Percentiles rank a stretch among this genome's conserved stretches.
phyloP scores from a whole-genome alignment of 1,139 yeast genomes.

The Citeromyces hawaiiensis region DNA sequence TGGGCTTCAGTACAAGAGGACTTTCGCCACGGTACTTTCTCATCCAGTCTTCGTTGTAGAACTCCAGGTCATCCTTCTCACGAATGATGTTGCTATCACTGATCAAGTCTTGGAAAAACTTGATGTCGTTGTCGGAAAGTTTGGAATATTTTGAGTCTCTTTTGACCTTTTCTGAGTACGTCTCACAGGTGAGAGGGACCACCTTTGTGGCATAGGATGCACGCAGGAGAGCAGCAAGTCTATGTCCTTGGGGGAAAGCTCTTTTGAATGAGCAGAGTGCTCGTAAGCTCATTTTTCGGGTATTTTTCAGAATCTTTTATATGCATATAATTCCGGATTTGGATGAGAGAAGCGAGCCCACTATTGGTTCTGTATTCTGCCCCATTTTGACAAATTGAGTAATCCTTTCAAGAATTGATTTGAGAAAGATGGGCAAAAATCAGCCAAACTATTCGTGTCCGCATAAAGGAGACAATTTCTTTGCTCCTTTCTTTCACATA shows the following conservation, averaged over 20 bases:
- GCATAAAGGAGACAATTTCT: no score
- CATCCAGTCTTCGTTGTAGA: slow-evolving; percentile 93
- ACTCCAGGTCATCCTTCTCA: slow-evolving; percentile 49
- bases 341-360: no score
- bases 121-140: slow-evolving; percentile 45
- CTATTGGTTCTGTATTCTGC: no score
- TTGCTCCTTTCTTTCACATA: no score
- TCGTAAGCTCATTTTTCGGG: neutral
- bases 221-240: neutral
- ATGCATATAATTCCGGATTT: neutral
- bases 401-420: no score
- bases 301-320: neutral
- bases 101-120: slow-evolving; percentile 45
- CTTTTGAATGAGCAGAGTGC: neutral
- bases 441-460: no score
- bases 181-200: slow-evolving; percentile 49
- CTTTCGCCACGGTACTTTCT: slow-evolving; percentile 86
- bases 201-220: slow-evolving; percentile 21
- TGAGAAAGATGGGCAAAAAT: no score
- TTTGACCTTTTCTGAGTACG: slow-evolving; percentile 36
- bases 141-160: slow-evolving; percentile 28
- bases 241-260: no score
- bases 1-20: slow-evolving; percentile 71
- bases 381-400: no score
- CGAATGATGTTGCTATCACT: slow-evolving; percentile 30